Evolutionary conservation across 371 early-diverging fungal genomes (phyloP).

Genomic region (Parasitella parasitica): DNA sequence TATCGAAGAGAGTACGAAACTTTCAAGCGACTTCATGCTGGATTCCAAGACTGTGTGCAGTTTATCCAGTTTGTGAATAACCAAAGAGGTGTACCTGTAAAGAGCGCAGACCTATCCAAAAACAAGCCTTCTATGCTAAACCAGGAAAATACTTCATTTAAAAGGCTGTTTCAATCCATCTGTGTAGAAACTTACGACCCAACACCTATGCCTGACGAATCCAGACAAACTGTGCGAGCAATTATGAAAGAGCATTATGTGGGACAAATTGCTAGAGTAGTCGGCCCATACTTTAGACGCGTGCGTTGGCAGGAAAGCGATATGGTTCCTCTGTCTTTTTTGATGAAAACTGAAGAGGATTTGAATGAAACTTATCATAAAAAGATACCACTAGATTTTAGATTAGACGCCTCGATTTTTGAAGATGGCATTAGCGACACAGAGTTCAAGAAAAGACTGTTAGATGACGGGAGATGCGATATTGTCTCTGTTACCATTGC

Average conservation of each 20-base stretch:
- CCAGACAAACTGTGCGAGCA: constrained; percentile 13
- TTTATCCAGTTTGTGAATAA: constrained; percentile 31
- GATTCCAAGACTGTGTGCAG: constrained; percentile 6
- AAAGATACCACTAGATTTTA: constrained; percentile 18
- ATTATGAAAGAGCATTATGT: constrained; percentile 24
- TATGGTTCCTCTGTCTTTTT: constrained; percentile 23
- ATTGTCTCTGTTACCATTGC: constrained; percentile 22
- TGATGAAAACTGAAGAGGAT: constrained; percentile 26
- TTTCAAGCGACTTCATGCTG: constrained; percentile 32
- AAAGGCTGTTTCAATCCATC: not conserved
- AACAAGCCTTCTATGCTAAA: constrained; percentile 1
- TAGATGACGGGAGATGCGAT: constrained; percentile 21
- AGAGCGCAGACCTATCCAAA: not conserved
- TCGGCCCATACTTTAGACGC: constrained; percentile 18
- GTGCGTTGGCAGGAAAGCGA: constrained; percentile 25
- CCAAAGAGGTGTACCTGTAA: constrained; percentile 29
- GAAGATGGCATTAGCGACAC: constrained; percentile 27
- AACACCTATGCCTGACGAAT: constrained; percentile 27
- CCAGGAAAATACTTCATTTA: not conserved
- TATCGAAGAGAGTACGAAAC: constrained; percentile 28
- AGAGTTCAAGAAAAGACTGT: constrained; percentile 26
- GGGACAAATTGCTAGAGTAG: not conserved
- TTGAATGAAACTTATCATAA: constrained; percentile 23
- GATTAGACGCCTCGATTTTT: constrained; percentile 24
- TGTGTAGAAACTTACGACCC: constrained; percentile 3